Conservation (phyloP, 2,329 filamentous ascomycete genomes). For the Fusarium hostae region DNA sequence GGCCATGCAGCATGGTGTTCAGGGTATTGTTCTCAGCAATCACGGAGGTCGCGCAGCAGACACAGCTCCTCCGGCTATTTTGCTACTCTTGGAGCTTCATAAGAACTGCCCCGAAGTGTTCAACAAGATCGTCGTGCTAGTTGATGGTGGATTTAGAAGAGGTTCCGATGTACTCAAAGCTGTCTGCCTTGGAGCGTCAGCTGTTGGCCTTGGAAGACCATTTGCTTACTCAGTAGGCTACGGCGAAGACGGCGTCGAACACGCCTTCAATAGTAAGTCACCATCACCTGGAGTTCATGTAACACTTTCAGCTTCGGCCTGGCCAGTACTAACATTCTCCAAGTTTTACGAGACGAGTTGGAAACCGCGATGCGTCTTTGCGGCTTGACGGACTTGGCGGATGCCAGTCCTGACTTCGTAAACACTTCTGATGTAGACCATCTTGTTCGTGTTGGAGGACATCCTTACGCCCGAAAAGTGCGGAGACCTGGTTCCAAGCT, state of each 20-base stretch:
- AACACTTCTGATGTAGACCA: background rate
- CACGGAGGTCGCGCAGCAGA: constrained; percentile 72
- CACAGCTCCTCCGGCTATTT: constrained; percentile 35
- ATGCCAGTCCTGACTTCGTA: constrained; percentile 2
- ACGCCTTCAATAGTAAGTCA: background rate
- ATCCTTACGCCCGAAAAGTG: constrained; percentile 4
- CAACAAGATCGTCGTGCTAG: background rate
- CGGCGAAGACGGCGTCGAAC: background rate
- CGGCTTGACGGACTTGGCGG: background rate
- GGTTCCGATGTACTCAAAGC: constrained; percentile 1
- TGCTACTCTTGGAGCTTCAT: background rate
- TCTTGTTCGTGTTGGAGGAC: background rate
- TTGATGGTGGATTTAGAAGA: constrained; percentile 1
- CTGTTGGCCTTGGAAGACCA: background rate
- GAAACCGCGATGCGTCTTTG: constrained; percentile 1
- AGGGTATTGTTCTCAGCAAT: constrained; percentile 77
- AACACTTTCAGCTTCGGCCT: background rate
- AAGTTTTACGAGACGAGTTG: background rate
- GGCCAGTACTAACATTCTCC: background rate
- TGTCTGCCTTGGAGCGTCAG: background rate
- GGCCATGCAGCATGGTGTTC: constrained; percentile 68
- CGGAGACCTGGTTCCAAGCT: background rate
- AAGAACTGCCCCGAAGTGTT: background rate
- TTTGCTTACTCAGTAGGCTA: background rate
- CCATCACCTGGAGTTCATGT: fast-evolving